phyloP scores from a whole-genome alignment of 2,329 filamentous ascomycete genomes.

The Aspergillus sp. region DNA sequence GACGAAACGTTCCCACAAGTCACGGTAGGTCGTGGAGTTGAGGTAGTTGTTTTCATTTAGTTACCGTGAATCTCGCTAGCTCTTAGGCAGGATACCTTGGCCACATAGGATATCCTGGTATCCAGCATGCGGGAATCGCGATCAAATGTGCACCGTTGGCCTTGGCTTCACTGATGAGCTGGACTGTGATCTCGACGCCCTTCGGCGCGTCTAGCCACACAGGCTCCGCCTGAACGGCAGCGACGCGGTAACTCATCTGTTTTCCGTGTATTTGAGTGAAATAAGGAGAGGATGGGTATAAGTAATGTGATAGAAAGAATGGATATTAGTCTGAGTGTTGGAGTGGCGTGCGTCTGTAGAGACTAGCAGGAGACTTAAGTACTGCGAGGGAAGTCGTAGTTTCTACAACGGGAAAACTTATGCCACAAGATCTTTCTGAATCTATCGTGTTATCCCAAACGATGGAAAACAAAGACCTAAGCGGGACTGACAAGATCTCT shows the following conservation, averaged over 20 bases:
- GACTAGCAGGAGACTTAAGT: no score
- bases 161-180: constrained; percentile 56
- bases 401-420: no score
- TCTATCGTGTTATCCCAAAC: not conserved
- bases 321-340: no score
- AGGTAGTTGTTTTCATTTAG: constrained; percentile 22
- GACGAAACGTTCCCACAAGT: constrained; percentile 28
- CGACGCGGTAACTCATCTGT: constrained; percentile 2
- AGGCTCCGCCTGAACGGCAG: constrained; percentile 52
- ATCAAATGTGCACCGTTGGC: constrained; percentile 54
- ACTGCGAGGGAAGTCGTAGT: no score
- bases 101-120: constrained; percentile 55
- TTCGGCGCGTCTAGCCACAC: constrained; percentile 58
- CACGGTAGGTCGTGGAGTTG: constrained; percentile 29
- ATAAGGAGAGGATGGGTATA: no score
- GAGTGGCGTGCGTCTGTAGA: no score
- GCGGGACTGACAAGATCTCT: no score
- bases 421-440: not conserved
- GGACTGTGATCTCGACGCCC: constrained; percentile 56
- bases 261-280: no score
- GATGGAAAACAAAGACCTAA: not conserved
- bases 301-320: no score
- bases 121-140: constrained; percentile 55
- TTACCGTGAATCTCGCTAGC: not conserved
- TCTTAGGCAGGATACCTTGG: constrained; percentile 30